Conservation (phyloP, 805 yeast genomes). For the Metschnikowia noctiluminum region DNA sequence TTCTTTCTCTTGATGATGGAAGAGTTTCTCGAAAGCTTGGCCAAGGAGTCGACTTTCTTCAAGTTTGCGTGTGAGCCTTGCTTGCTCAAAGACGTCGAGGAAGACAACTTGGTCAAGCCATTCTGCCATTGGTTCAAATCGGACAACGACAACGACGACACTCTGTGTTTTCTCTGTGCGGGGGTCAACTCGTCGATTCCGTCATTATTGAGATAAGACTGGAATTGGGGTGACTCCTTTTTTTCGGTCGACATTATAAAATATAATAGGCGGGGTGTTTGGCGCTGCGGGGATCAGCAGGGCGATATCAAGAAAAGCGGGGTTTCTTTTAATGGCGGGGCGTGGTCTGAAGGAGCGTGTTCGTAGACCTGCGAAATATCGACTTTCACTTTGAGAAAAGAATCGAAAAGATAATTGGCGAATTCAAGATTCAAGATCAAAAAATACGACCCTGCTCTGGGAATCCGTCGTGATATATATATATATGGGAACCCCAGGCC, state of each 20-base stretch:
- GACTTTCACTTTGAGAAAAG: background rate
- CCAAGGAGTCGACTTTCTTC: conserved; percentile 43
- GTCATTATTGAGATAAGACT: conserved; percentile 66
- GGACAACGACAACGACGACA: conserved; percentile 62
- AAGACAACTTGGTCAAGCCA: conserved; percentile 40
- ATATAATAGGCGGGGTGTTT: background rate
- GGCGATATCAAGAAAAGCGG: background rate
- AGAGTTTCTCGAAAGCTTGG: conserved; percentile 45
- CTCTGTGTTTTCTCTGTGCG: conserved; percentile 56
- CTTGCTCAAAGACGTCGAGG: conserved; percentile 35
- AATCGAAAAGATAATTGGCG: background rate
- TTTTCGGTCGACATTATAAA: conserved; percentile 9
- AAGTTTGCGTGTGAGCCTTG: conserved; percentile 33
- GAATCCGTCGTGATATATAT: background rate
- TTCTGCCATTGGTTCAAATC: conserved; percentile 64
- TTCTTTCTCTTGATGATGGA: conserved; percentile 45
- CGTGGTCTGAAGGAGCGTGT: background rate
- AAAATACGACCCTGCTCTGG: background rate
- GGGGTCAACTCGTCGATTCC: conserved; percentile 70
- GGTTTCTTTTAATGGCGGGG: background rate
- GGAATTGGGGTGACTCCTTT: conserved; percentile 24
- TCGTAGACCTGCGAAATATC: background rate
- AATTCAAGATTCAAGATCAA: background rate
- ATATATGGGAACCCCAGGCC: conserved; percentile 3
- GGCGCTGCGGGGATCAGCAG: background rate